Conservation (phyloP, 164 flowering plant genomes). For the Cinnamomum chago region DNA sequence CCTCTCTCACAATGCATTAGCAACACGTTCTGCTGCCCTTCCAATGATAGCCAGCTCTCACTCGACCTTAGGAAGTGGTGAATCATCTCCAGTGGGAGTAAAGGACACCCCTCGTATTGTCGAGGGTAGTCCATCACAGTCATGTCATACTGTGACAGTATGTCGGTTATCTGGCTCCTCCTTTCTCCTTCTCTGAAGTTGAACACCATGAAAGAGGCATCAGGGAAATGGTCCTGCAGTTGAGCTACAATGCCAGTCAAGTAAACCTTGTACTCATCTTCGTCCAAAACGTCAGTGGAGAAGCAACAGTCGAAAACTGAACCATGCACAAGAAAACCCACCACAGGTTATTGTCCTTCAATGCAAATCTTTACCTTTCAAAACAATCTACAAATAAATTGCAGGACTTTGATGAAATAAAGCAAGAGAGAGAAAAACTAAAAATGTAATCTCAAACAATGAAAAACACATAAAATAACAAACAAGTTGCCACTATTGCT, state of each 20-base stretch:
- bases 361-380: neutral
- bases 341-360: neutral
- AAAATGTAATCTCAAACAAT: neutral
- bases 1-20: conserved; percentile 97
- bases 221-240: conserved; percentile 77
- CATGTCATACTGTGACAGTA: conserved; percentile 82
- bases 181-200: conserved; percentile 85
- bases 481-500: neutral
- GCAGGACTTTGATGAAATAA: neutral
- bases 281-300: conserved; percentile 76
- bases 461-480: neutral
- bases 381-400: neutral
- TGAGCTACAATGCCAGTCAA: conserved; percentile 83
- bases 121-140: conserved; percentile 96
- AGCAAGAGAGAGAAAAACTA: neutral
- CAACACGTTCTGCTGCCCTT: conserved; percentile 88
- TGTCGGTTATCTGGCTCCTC: conserved; percentile 74
- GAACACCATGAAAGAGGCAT: conserved; percentile 93
- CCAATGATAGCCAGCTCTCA: conserved; percentile 90
- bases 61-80: conserved; percentile 85
- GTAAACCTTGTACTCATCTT: conserved; percentile 79
- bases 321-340: conserved; percentile 3
- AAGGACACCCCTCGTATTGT: conserved; percentile 82
- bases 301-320: conserved; percentile 98
- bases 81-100: conserved; percentile 83